Conservation (phyloP, 2,329 filamentous ascomycete species). For the Fusarium luffae region DNA sequence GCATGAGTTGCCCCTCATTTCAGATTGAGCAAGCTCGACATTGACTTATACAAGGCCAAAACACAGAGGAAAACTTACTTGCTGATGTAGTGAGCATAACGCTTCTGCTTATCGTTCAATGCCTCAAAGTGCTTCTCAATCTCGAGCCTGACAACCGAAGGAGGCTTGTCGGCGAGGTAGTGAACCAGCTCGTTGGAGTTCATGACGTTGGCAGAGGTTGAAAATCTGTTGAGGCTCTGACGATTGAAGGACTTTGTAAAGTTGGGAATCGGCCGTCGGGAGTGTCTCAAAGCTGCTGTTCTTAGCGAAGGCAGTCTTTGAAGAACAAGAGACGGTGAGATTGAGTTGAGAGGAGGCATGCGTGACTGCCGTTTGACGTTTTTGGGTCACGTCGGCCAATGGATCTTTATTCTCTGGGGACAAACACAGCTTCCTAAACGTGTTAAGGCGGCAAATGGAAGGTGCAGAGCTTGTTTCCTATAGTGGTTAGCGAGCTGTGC, state of each 20-base stretch:
- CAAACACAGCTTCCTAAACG: constrained; percentile 44
- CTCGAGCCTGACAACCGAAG: constrained; percentile 85
- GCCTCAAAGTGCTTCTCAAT: constrained; percentile 94
- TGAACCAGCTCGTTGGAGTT: constrained; percentile 72
- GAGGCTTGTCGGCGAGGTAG: constrained; percentile 91
- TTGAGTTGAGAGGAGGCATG: constrained; percentile 49
- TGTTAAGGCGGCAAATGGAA: constrained; percentile 32
- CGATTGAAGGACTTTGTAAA: constrained; percentile 40
- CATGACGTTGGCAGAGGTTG: constrained; percentile 58
- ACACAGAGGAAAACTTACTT: constrained; percentile 62
- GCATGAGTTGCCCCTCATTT: constrained; percentile 19
- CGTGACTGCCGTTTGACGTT: constrained; percentile 34
- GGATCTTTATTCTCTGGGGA: constrained; percentile 35
- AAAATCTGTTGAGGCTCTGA: constrained; percentile 47
- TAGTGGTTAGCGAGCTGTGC: constrained; percentile 26
- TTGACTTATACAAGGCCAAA: not conserved
- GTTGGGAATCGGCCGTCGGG: constrained; percentile 40
- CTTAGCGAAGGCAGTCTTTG: constrained; percentile 51
- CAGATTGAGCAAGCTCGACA: not conserved
- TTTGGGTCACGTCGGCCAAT: constrained; percentile 37
- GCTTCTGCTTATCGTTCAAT: constrained; percentile 79
- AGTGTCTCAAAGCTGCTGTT: constrained; percentile 45
- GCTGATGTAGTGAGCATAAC: constrained; percentile 92
- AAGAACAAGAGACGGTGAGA: constrained; percentile 51
- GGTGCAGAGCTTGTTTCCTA: constrained; percentile 25